Base-by-base conservation (phyloP, 106 monocot genomes). In the Iris macrosiphon region DNA sequence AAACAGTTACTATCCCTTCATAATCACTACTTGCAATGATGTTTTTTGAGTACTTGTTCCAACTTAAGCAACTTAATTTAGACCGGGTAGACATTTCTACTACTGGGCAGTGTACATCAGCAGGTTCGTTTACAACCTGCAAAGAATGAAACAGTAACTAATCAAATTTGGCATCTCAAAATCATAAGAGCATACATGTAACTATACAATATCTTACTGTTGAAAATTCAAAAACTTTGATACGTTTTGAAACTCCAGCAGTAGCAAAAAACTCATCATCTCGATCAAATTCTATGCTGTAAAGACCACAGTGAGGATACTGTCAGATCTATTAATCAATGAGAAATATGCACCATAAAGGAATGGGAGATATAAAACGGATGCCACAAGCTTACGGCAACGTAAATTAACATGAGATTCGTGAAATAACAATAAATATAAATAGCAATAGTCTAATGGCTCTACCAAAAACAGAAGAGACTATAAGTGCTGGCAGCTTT, bases 211-310 rank as follows among this genome's bases (percentile, higher is more conserved):
- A 21, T 33, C 85, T 60, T 60, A 95, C 95, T 28, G 76, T 66
- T 27, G 89, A 85, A 62, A 85, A 95, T 66, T 95, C 95, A 52
- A 95, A 95, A 68, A 95, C 82, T 89, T 95, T 95, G 25, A 95
- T 95, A 24, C 89, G 75, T 38, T 95, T 95, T 6, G 95, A 89
- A 40, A 95, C 95, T 61, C 95, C 95, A 52, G 95, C 95, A 57
- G 95, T 95, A 62, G 95, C 95, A 74, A 95, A 95, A 17, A 95
- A 54, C 61, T 95, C 95, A 77, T 95, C 95, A 79, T 95, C 89
- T 52, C 95, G 85, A 32, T 95, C 85, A 77, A 95, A 95, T 49
- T 95, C 95, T 71, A 95, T 95, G 71, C 95, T 95, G 95, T 26
- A 55, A 55, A 62, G 19, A 50, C 29, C 38, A 50, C 26, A 47